Evolutionary conservation across 2,329 filamentous ascomycete genomes (phyloP).

Genomic region (Exophiala xenobiotica): DNA sequence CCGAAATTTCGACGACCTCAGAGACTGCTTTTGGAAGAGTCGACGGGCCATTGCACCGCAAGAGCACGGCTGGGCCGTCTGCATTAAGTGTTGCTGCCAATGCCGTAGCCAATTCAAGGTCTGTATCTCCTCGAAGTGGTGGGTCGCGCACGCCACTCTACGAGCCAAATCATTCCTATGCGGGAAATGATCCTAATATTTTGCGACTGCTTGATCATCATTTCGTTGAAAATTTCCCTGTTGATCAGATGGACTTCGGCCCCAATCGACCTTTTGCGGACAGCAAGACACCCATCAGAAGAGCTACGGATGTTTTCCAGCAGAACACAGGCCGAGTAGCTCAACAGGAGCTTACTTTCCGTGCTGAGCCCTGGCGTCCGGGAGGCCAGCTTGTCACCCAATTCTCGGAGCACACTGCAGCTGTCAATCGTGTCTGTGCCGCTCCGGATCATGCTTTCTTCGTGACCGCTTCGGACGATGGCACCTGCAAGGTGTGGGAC

Average conservation of each 20-base stretch:
- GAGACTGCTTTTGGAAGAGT: conserved; percentile 65
- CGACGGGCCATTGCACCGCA: conserved; percentile 51
- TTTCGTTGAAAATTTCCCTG: conserved; percentile 66
- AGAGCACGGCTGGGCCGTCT: conserved; percentile 36
- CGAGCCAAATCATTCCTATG: conserved; percentile 75
- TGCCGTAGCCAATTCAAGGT: conserved; percentile 29
- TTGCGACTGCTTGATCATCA: conserved; percentile 74
- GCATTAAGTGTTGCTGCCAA: conserved; percentile 40
- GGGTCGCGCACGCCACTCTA: conserved; percentile 44
- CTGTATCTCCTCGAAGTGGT: conserved; percentile 26
- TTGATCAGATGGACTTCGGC: conserved; percentile 66
- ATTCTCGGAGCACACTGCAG: conserved; percentile 80
- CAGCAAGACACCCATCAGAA: conserved; percentile 51
- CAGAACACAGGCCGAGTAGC: conserved; percentile 13
- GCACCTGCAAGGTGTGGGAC: conserved; percentile 91
- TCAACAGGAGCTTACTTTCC: conserved; percentile 20
- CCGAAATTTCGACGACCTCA: conserved; percentile 65
- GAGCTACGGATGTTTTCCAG: conserved; percentile 51
- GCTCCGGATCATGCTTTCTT: conserved; percentile 94
- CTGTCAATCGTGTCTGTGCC: conserved; percentile 76
- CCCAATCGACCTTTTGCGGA: conserved; percentile 73
- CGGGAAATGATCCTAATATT: conserved; percentile 68
- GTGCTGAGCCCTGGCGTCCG: conserved; percentile 70
- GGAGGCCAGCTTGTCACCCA: conserved; percentile 80
- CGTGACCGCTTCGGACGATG: conserved; percentile 88